A percentile compares a stretch with the other conserved stretches of the same genome.
Conservation (phyloP, 1,139 yeast species). For the Debaryomyces sp. region DNA sequence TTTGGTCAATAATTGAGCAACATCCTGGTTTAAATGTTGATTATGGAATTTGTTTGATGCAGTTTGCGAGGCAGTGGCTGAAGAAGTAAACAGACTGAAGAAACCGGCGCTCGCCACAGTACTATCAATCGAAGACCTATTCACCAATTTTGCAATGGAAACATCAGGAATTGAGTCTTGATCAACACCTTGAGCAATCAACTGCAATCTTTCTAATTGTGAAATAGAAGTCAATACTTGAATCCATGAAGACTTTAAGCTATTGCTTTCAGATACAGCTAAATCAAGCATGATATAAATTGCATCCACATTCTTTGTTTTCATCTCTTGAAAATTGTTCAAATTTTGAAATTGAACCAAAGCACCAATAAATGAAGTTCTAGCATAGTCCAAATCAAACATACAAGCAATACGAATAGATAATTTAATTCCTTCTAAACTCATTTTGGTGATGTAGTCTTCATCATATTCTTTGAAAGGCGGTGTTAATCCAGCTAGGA, state of each 20-base stretch:
- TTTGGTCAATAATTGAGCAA: conserved; percentile 58
- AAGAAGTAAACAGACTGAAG: conserved; percentile 43
- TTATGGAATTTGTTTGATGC: conserved; percentile 49
- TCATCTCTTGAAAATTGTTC: conserved; percentile 78
- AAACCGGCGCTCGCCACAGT: conserved; percentile 48
- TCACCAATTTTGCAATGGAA: conserved; percentile 67
- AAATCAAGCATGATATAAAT: conserved; percentile 72
- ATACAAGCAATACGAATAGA: conserved; percentile 83
- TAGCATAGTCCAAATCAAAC: conserved; percentile 82
- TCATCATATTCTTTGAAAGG: conserved; percentile 92
- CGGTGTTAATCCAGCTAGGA: conserved; percentile 90
- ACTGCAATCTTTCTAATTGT: conserved; percentile 86
- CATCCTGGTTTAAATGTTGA: conserved; percentile 43
- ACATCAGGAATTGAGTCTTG: conserved; percentile 87
- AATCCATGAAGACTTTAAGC: conserved; percentile 74
- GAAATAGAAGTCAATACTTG: conserved; percentile 82
- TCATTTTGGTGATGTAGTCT: conserved; percentile 64
- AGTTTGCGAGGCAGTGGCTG: conserved; percentile 41
- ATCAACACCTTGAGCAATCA: conserved; percentile 87
- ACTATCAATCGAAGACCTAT: conserved; percentile 61
- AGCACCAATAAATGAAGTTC: conserved; percentile 88
- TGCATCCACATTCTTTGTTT: conserved; percentile 79
- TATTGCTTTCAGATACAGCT: conserved; percentile 78
- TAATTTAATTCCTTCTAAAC: conserved; percentile 83
- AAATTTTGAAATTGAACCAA: conserved; percentile 84